A percentile compares a stretch with the other conserved stretches of the same genome.
Conservation (phyloP, 2,329 filamentous ascomycete species). For the Purpureocillium lavendulum region DNA sequence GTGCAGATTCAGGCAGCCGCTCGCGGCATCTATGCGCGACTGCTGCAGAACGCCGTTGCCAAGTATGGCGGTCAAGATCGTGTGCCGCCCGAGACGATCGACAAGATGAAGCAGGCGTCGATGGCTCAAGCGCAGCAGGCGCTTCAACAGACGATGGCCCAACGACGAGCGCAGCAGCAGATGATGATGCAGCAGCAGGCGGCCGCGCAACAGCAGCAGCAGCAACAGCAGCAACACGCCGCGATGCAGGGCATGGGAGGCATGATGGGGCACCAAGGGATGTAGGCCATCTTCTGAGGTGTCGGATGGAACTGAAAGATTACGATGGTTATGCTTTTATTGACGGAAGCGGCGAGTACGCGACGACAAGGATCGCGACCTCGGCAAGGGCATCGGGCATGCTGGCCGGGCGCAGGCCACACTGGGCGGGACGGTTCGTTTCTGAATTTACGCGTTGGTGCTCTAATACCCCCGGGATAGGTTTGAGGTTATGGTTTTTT, state of each 20-base stretch:
- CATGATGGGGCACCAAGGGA: constrained; percentile 44
- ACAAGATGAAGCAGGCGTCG: constrained; percentile 36
- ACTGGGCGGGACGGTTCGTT: too few species aligned
- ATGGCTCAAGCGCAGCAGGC: constrained; percentile 25
- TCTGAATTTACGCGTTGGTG: too few species aligned
- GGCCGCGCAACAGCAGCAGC: constrained; percentile 16
- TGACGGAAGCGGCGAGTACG: too few species aligned
- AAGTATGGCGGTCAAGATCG: constrained; percentile 33
- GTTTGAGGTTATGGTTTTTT: not conserved
- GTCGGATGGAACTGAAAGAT: not conserved
- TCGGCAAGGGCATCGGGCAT: too few species aligned
- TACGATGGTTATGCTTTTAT: too few species aligned
- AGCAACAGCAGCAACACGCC: constrained; percentile 27
- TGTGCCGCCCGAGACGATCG: constrained; percentile 36
- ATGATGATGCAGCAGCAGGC: constrained; percentile 26
- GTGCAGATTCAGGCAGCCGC: constrained; percentile 24
- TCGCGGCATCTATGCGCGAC: constrained; percentile 28
- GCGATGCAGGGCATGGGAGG: constrained; percentile 44
- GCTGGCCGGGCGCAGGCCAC: too few species aligned
- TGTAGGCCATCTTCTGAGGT: constrained; percentile 21
- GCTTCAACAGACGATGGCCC: constrained; percentile 22
- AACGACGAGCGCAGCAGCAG: constrained; percentile 24
- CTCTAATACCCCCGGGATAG: constrained; percentile 3
- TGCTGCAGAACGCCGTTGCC: constrained; percentile 22
- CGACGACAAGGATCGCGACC: too few species aligned